Evolutionary conservation across 768 basidiomycete genomes (phyloP), one percentile per base, ranked within the genome.

Genomic region (Podaxis carcinomalis): DNA sequence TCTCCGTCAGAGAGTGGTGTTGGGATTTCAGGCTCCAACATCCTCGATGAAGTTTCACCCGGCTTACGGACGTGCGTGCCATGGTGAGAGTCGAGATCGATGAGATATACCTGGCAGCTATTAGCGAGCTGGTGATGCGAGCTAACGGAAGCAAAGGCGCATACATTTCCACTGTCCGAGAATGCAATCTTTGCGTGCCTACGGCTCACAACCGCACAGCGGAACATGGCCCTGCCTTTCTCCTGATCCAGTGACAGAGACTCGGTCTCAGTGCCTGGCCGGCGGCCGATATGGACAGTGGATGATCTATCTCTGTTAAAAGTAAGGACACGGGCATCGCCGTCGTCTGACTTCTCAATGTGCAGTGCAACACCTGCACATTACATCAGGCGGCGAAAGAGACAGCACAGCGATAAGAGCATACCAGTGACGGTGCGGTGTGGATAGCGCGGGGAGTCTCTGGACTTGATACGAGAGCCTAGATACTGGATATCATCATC

Each of bases 131-230:
- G 67, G 49, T 61, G 36, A 65, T 36, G 37, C 51, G 61, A 66
- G 66, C 58, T 40, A 27, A 51, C 37, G 21, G 32, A 49, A 56
- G 49, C 51, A 19, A 57, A 25, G 56, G 59, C 61, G 67, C 80
- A 64, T 80, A 91, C 90, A 76, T 83, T 80, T 50, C 89, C 88
- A 63, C 79, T 81, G 66, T 89, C 86, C 4, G 86, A 78, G 71
- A 92, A 87, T 21, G 81, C 79, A 62, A 93, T 85, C 78, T 85
- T 89, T 59, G 90, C 90, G 75, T 93, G 90, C 68, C 76, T 83
- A 25, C 90, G 82, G 70, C 88, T 90, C 64, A 93, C 87, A 50
- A 92, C 90, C 32, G 89, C 86, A 68, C 90, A 92, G 52, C 84
- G 74, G 65, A 92, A 92, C 71, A 85, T 80, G 14, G 84, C 88